Conservation (phyloP, 2,329 filamentous ascomycete genomes). For the Colletotrichum sp. region DNA sequence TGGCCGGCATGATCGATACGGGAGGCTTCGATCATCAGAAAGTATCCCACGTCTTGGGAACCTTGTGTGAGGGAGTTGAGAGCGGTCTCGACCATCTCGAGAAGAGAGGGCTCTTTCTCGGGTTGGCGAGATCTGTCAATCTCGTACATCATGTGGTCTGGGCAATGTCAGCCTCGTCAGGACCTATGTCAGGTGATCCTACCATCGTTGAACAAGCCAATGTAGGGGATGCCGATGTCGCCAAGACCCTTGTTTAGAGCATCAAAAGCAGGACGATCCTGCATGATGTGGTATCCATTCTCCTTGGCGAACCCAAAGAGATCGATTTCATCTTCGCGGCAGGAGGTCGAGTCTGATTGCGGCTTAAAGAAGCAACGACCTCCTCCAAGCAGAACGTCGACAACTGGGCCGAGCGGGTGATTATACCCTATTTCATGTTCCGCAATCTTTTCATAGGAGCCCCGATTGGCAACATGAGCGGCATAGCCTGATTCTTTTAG, state of each 20-base stretch:
- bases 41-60: conserved; percentile 38
- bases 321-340: conserved; percentile 40
- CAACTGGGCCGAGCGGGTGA: conserved; percentile 41
- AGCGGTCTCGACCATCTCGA: conserved; percentile 43
- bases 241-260: conserved; percentile 29
- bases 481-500: conserved; percentile 29
- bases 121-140: conserved; percentile 34
- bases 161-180: not conserved
- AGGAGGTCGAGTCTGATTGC: conserved; percentile 36
- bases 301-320: conserved; percentile 36
- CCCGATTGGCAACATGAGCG: conserved; percentile 36
- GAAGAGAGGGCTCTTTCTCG: conserved; percentile 41
- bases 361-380: conserved; percentile 47
- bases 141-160: conserved; percentile 35
- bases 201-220: conserved; percentile 43
- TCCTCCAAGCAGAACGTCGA: conserved; percentile 44
- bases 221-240: conserved; percentile 36
- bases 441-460: conserved; percentile 39
- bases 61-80: conserved; percentile 38
- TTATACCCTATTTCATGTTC: conserved; percentile 42
- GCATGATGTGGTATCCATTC: conserved; percentile 39
- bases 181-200: not conserved
- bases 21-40: conserved; percentile 44
- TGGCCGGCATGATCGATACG: conserved; percentile 46
- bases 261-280: conserved; percentile 39